Conservation (phyloP, 257 asterid genomes). For the Leonotis leonurus region DNA sequence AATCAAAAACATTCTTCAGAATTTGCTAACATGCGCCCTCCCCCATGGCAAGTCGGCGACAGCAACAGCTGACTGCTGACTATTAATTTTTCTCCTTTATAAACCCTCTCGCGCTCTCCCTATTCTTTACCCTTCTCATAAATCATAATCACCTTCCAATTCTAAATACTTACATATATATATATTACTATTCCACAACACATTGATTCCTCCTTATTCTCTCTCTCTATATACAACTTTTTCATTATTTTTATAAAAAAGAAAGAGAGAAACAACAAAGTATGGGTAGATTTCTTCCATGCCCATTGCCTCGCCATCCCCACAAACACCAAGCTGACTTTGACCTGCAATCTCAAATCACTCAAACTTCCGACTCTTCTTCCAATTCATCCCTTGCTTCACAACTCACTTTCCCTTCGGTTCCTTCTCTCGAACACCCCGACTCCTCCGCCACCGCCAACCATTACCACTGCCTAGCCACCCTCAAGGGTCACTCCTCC, state of each 20-base stretch:
- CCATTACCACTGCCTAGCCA: conserved; percentile 33
- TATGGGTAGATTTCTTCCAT: conserved; percentile 31
- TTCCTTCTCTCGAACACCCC: conserved; percentile 40
- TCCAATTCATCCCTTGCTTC: conserved; percentile 39
- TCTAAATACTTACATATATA: too few relatives aligned
- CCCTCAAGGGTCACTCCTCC: conserved; percentile 58
- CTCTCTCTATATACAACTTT: neutral
- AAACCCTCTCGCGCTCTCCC: too few relatives aligned
- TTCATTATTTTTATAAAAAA: neutral
- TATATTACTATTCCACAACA: neutral
- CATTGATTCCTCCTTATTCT: neutral
- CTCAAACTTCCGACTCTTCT: conserved; percentile 25
- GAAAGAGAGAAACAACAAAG: neutral
- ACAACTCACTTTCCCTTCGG: conserved; percentile 53
- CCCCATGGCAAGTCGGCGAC: too few relatives aligned
- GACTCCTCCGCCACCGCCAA: neutral
- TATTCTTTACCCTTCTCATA: conserved; percentile 13
- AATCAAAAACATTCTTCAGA: too few relatives aligned
- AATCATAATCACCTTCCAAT: neutral
- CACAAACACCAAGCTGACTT: conserved; percentile 12
- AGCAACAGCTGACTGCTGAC: too few relatives aligned
- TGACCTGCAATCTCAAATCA: conserved; percentile 20
- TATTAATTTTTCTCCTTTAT: too few relatives aligned
- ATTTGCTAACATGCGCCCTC: too few relatives aligned
- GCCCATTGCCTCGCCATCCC: conserved; percentile 26